Evolutionary conservation across 768 basidiomycete species (phyloP), one percentile per base, ranked within the genome.

Genomic region (Phylloporus scabripes): DNA sequence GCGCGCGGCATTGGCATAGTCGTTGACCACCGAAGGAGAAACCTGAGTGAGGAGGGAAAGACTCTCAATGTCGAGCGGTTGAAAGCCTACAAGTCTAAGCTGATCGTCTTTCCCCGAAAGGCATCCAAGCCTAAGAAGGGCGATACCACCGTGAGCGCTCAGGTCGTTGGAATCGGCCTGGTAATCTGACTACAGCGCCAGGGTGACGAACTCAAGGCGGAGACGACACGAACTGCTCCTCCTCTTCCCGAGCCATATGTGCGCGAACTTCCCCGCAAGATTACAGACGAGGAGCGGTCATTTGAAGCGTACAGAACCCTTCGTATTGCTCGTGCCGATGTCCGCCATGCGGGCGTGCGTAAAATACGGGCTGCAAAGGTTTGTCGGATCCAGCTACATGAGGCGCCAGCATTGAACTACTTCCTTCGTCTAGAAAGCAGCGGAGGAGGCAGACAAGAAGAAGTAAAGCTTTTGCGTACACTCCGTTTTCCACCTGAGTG

Each of bases 61-160:
- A 80, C 85, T 65, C 62, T 96, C 66, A 99, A 99, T 71, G 88
- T 97, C 43, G 91, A 92, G 72, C 80, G 95, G 64, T 76, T 99
- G 70, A 81, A 88, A 72, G 87, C 86, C 33, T 98, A 98, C 86
- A 92, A 92, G 78, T 72, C 77, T 50, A 84, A 87, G 61, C 74
- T 99, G 66, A 86, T 98, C 60, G 87, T 99, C 73, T 97, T 96
- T 87, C 94, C 96, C 68, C 85, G 89, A 71, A 94, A 96, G 74
- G 79, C 89, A 56, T 79, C 82, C 70, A 97, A 97, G 76, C 84
- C 89, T 65, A 97, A 96, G 83, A 86, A 88, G 79, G 91, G 90
- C 49, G 94, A 97, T 72, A 87, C 92, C 42, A 81, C 83, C 51
- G 92, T 93, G 64, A 58, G 91, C 77, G 33, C 36, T 41, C 21